A percentile compares a stretch with the other conserved stretches of the same genome.
Conservation (phyloP, 2,329 filamentous ascomycete species). For the Bipolaris zeicola region DNA sequence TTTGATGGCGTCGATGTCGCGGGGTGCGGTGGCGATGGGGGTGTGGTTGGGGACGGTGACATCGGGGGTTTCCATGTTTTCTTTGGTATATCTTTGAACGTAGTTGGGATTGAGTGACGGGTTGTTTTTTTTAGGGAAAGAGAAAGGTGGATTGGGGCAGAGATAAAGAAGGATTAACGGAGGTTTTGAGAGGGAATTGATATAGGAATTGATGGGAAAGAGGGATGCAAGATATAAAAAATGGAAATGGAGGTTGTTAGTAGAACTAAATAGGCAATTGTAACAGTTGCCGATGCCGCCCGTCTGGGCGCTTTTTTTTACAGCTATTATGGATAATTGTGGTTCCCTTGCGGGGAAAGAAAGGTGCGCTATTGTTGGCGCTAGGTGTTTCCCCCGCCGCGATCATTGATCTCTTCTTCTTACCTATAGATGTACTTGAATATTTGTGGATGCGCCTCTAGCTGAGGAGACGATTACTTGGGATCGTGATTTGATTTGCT, state of each 20-base stretch:
- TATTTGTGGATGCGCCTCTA: no score
- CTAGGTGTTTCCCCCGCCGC: constrained; percentile 10
- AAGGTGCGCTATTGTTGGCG: constrained; percentile 16
- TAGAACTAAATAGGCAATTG: background rate
- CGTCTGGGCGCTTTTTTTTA: background rate
- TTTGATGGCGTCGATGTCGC: constrained; percentile 46
- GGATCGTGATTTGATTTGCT: no score
- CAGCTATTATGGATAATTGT: constrained; percentile 17
- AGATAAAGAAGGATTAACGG: no score
- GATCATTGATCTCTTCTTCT: constrained; percentile 7
- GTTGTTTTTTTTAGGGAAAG: background rate
- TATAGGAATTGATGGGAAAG: background rate
- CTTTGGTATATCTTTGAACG: no score
- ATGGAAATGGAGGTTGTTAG: background rate
- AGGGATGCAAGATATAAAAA: background rate
- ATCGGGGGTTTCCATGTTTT: constrained; percentile 16
- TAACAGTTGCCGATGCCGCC: constrained; percentile 11
- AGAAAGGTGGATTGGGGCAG: no score
- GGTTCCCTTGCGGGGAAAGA: constrained; percentile 8
- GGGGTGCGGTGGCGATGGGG: constrained; percentile 30
- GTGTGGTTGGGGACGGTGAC: constrained; percentile 29
- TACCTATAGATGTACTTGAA: no score
- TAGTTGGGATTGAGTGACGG: no score
- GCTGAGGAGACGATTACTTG: no score
- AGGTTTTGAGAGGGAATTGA: no score